Evolutionary conservation across 2,329 filamentous ascomycete species (phyloP), one percentile per base, ranked within the genome.

Genomic region (Phialemonium atrogriseum): DNA sequence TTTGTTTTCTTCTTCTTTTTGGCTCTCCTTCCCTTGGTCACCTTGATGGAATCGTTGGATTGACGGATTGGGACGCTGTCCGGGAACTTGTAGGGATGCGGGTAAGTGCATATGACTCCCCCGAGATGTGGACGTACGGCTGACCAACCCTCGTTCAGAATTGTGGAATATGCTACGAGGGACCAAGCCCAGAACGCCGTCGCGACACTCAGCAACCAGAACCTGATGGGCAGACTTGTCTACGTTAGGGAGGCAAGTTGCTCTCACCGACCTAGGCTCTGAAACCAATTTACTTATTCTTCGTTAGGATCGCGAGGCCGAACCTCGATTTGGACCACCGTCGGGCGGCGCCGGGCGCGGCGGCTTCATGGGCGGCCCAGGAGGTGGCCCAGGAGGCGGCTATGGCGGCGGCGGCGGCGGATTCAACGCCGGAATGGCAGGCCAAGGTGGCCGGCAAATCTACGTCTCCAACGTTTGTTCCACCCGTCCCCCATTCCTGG

Each of bases 161-260:
- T 98, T 85, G 91, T 98, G 81, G 91, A 98, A 82, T 98, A 98
- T 80, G 88, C 88, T 62, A 95, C 89, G 54, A 85, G 88, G 78
- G 91, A 98, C 57, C 87, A 98, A 82, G 91, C 91, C 58, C 91
- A 96, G 64, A 83, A 86, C 62, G 91, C 91, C 56, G 91, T 98
- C 68, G 81, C 84, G 62, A 91, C 87, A 57, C 84, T 98, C 65
- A 95, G 88, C 77, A 98, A 98, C 70, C 89, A 95, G 65, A 95
- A 93, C 60, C 72, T 98, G 40, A 96, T 96, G 89, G 91, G 91
- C 38, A 81, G 91, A 61, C 82, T 98, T 50, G 87, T 98, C 58
- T 98, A 98, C 60, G 91, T 98, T 59, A 84, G 91, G 64, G 91
- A 98, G 75, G 88, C 93, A 73, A 51, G 68, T 54, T 30, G 4